Evolutionary conservation across 768 basidiomycete species (phyloP), one percentile per base, ranked within the genome.

Genomic region (Lentinus tigrinus): DNA sequence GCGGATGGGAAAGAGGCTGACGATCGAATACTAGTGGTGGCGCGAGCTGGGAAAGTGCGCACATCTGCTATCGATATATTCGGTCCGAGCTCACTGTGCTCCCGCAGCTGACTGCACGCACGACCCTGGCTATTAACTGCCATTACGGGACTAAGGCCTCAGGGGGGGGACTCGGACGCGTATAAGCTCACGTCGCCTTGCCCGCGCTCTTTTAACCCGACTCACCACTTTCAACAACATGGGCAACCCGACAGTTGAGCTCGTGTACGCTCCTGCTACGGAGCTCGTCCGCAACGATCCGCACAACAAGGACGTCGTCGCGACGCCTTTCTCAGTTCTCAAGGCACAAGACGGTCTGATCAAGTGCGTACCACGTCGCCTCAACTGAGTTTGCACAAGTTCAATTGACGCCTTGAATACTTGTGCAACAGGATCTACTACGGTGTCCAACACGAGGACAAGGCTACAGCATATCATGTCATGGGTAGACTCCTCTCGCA

Each of bases 231-330:
- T 36, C 56, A 28, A 19, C 49, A 26, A 40, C 28, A 59, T 59
- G 57, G 28, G 52, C 21, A 21, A 61, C 17, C 63, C 63, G 21
- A 60, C 57, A 40, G 43, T 65, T 19, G 63, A 65, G 52, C 38
- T 65, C 26, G 63, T 56, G 4, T 47, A 37, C 28, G 52, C 53
- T 42, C 42, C 47, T 13, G 63, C 63, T 13, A 54, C 49, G 3
- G 63, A 66, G 14, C 61, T 21, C 61, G 14, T 64, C 58, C 54
- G 44, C 38, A 11, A 52, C 57, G 6, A 56, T 58, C 52, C 59
- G 54, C 8, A 54, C 17, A 42, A 42, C 21, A 17, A 51, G 57
- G 60, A 64, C 21, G 28, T 60, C 52, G 56, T 63, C 17, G 48
- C 61, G 48, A 39, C 46, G 3, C 39, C 58, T 7, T 48, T 59